phyloP scores from a whole-genome alignment of 257 asterid species.

The Asclepias syriaca region DNA sequence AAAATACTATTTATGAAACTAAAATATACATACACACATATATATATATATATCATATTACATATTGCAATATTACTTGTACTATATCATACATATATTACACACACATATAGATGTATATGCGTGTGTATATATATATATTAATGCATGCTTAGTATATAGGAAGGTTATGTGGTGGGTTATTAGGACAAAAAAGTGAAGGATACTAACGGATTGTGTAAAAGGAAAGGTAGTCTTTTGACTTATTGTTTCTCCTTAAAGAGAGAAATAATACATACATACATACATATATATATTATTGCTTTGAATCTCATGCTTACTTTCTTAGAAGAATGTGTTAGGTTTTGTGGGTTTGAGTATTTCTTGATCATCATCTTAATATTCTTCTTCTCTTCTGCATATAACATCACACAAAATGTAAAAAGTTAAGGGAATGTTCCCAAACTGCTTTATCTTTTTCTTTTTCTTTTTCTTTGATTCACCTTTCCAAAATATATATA shows the following conservation, averaged over 20 bases:
- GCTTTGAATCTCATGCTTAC: constrained; percentile 8
- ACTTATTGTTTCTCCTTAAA: constrained; percentile 18
- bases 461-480: constrained; percentile 8
- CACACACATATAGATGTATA: too few species aligned
- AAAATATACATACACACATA: too few species aligned
- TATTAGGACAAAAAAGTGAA: constrained; percentile 8
- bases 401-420: constrained; percentile 22
- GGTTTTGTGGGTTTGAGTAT: constrained; percentile 9
- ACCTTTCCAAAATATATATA: constrained; percentile 6
- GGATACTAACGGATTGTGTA: constrained; percentile 33
- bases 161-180: constrained; percentile 18
- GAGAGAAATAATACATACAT: not conserved
- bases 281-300: not conserved
- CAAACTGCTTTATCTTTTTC: constrained; percentile 21
- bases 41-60: too few species aligned
- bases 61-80: too few species aligned
- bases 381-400: constrained; percentile 6
- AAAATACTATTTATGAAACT: too few species aligned
- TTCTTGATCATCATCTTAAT: not conserved
- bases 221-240: constrained; percentile 36
- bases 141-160: too few species aligned
- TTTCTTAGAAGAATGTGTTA: constrained; percentile 15
- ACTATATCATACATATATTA: too few species aligned
- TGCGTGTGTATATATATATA: too few species aligned
- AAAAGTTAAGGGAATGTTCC: constrained; percentile 48